phyloP scores from a whole-genome alignment of 331 rosid species.

The Quercus lobata region DNA sequence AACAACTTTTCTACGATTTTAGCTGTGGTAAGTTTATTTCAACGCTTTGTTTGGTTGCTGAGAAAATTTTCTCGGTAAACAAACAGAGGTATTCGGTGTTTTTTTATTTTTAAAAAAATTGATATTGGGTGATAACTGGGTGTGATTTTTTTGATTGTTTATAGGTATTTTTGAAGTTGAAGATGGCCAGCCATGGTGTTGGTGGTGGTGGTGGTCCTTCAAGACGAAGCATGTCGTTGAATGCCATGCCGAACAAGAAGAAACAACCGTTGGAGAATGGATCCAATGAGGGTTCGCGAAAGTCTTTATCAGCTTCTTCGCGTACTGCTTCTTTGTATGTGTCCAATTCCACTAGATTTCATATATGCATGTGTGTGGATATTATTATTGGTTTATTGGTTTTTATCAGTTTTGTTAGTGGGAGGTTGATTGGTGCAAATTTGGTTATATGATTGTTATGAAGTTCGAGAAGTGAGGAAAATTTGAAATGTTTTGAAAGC shows the following conservation, averaged over 20 bases:
- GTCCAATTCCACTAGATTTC: background rate
- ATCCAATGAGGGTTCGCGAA: constrained; percentile 42
- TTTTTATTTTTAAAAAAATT: background rate
- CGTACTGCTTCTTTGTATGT: constrained; percentile 41
- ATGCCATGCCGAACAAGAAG: constrained; percentile 33
- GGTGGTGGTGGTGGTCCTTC: constrained; percentile 38
- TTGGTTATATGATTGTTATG: background rate
- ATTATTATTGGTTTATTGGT: background rate
- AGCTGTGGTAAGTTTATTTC: background rate
- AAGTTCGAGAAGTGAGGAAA: background rate
- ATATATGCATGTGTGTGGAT: background rate
- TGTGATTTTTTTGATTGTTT: background rate
- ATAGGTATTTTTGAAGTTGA: constrained; percentile 31
- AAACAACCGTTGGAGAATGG: constrained; percentile 42
- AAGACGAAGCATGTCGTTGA: constrained; percentile 48
- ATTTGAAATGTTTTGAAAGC: background rate
- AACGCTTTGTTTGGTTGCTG: background rate
- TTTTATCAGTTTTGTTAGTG: background rate
- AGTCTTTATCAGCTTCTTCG: constrained; percentile 32
- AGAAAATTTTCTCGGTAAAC: background rate
- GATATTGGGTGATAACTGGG: background rate
- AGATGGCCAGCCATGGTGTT: constrained; percentile 56
- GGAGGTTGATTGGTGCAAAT: background rate
- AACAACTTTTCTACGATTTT: background rate
- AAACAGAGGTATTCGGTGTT: background rate